phyloP scores from a whole-genome alignment of 1,139 yeast species.

The Saccharomyces pastorianus region DNA sequence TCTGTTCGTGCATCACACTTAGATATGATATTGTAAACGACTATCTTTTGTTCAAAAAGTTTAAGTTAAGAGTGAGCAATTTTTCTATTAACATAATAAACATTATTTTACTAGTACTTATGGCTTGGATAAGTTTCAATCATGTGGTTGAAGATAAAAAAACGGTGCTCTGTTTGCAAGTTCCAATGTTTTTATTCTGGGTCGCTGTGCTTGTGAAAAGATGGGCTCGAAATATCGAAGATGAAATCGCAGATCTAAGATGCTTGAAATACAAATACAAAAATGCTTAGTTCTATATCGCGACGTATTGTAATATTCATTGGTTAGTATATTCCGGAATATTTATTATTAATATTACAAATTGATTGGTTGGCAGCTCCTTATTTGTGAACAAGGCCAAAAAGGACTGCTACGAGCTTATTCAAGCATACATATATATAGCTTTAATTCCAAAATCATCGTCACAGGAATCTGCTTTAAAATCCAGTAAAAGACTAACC shows the following conservation, averaged over 20 bases:
- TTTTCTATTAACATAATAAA: slow-evolving; percentile 17
- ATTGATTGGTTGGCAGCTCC: background rate
- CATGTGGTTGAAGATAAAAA: slow-evolving; percentile 6
- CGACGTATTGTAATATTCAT: background rate
- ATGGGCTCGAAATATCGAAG: slow-evolving; percentile 20
- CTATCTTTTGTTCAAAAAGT: slow-evolving; percentile 10
- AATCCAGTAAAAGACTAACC: background rate
- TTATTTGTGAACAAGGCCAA: background rate
- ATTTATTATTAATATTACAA: background rate
- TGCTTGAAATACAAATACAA: slow-evolving; percentile 27
- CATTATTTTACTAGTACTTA: slow-evolving; percentile 16
- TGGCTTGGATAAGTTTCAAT: slow-evolving; percentile 20
- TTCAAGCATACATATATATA: background rate
- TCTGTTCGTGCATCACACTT: slow-evolving; percentile 23
- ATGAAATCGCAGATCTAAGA: slow-evolving; percentile 20
- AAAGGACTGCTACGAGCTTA: background rate
- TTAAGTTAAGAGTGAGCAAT: slow-evolving; percentile 17
- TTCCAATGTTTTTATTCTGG: slow-evolving; percentile 23
- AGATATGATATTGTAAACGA: slow-evolving; percentile 23
- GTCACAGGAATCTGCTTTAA: background rate
- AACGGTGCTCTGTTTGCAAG: slow-evolving; percentile 14
- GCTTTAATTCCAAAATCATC: background rate
- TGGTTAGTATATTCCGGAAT: background rate
- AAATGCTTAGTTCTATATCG: slow-evolving; percentile 15
- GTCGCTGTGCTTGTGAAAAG: slow-evolving; percentile 16